These are phyloP conservation scores for Stenogyne calaminthoides DNA, from an alignment of 305 asterid species.

Conservation along the genomic window DNA sequence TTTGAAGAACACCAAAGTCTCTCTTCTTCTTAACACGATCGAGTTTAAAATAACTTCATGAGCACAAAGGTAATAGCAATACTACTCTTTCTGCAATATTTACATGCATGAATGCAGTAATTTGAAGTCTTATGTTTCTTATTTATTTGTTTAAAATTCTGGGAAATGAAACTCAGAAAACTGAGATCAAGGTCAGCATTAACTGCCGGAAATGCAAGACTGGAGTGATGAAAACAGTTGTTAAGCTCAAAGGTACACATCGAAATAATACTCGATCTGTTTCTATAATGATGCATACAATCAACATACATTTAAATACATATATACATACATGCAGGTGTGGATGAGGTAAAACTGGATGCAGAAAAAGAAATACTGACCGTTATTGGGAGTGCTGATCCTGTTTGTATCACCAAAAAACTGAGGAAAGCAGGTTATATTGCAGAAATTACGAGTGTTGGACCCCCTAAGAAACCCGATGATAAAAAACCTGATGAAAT, in stretches of 20 bases:
- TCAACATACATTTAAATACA: not conserved
- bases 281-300: not conserved
- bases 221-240: constrained; percentile 31
- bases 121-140: not conserved
- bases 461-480: constrained; percentile 44
- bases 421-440: constrained; percentile 35
- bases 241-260: constrained; percentile 37
- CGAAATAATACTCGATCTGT: not conserved
- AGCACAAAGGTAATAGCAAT: constrained; percentile 30
- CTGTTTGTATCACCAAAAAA: constrained; percentile 29
- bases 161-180: constrained; percentile 27
- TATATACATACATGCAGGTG: constrained; percentile 20
- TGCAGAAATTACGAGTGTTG: constrained; percentile 41
- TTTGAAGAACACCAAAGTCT: not conserved
- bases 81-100: not conserved
- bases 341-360: constrained; percentile 35
- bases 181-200: constrained; percentile 40
- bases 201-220: constrained; percentile 39
- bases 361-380: constrained; percentile 39
- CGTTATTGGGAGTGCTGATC: constrained; percentile 44
- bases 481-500: not conserved
- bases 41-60: constrained; percentile 7
- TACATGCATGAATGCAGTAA: not conserved
- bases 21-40: not conserved
- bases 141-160: not conserved